Conservation (phyloP, 805 yeast species). For the Starmerella davenportii region DNA sequence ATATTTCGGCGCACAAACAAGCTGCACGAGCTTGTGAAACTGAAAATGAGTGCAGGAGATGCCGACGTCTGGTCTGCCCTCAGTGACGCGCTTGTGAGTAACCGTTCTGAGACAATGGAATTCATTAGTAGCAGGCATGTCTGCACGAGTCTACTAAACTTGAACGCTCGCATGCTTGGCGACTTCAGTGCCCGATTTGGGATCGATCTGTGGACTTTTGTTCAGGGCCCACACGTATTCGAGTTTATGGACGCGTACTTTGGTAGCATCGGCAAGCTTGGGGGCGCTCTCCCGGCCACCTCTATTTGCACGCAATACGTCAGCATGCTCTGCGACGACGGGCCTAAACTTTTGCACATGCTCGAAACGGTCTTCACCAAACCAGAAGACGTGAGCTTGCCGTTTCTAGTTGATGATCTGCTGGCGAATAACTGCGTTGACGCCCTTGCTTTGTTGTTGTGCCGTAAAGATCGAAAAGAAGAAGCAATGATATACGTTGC, state of each 20-base stretch:
- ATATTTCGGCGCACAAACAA: conserved; percentile 27
- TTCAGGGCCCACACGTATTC: background rate
- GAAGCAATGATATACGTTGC: conserved; percentile 22
- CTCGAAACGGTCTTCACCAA: conserved; percentile 18
- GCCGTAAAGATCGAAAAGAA: conserved; percentile 13
- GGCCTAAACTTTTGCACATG: conserved; percentile 11
- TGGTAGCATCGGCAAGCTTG: background rate
- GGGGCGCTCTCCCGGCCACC: conserved; percentile 7
- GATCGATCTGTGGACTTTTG: conserved; percentile 3
- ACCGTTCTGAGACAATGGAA: background rate
- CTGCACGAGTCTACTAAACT: background rate
- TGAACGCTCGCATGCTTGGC: conserved; percentile 3
- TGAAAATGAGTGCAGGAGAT: conserved; percentile 2
- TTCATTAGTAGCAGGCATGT: background rate
- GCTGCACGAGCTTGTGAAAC: conserved; percentile 5
- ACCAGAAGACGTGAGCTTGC: conserved; percentile 19
- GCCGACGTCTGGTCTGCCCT: conserved; percentile 5
- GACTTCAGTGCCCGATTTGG: conserved; percentile 1
- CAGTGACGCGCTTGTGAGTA: background rate
- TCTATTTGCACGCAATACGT: conserved; percentile 7
- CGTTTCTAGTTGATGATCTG: conserved; percentile 18
- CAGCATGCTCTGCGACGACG: conserved; percentile 3
- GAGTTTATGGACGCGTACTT: conserved; percentile 5
- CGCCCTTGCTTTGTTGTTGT: conserved; percentile 17
- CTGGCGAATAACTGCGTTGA: conserved; percentile 17